Conservation (phyloP, 345 rosid species). For the Salix koriyanagi region DNA sequence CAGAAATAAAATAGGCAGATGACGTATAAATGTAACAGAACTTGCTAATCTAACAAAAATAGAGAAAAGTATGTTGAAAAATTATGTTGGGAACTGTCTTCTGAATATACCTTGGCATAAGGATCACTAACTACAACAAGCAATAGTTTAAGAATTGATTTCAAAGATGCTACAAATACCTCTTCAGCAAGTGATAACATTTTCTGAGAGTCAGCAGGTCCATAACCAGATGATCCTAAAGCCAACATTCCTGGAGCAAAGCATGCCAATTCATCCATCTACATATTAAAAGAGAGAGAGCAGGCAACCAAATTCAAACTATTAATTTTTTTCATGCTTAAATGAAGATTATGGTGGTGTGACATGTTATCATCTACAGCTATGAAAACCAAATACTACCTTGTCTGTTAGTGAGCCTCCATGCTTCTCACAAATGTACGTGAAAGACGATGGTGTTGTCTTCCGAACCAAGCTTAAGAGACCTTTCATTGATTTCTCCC, state of each 20-base stretch:
- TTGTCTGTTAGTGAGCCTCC: slow-evolving; percentile 61
- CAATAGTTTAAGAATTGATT: background rate
- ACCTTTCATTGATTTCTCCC: slow-evolving; percentile 99
- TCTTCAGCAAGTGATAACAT: slow-evolving; percentile 84
- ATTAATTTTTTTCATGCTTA: background rate
- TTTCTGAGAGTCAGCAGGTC: slow-evolving; percentile 63
- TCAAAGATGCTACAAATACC: slow-evolving; percentile 36
- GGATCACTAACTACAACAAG: background rate
- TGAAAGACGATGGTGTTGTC: slow-evolving; percentile 80
- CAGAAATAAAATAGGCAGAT: background rate
- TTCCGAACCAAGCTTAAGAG: slow-evolving; percentile 65
- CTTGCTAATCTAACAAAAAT: background rate
- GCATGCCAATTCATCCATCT: slow-evolving; percentile 99
- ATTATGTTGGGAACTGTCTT: background rate
- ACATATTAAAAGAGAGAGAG: slow-evolving; percentile 9
- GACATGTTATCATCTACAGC: background rate
- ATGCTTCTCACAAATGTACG: slow-evolving; percentile 83
- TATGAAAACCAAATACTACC: slow-evolving; percentile 38
- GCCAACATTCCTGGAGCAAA: slow-evolving; percentile 99
- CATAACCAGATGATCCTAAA: slow-evolving; percentile 86
- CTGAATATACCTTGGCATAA: background rate
- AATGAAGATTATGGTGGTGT: background rate
- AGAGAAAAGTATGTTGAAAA: too few species aligned
- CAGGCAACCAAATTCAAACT: background rate
- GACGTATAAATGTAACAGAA: background rate